These are phyloP conservation scores for Polytrichum formosum DNA, from an alignment of 225 moss, liverwort and hornwort species.

Conservation along the genomic window DNA sequence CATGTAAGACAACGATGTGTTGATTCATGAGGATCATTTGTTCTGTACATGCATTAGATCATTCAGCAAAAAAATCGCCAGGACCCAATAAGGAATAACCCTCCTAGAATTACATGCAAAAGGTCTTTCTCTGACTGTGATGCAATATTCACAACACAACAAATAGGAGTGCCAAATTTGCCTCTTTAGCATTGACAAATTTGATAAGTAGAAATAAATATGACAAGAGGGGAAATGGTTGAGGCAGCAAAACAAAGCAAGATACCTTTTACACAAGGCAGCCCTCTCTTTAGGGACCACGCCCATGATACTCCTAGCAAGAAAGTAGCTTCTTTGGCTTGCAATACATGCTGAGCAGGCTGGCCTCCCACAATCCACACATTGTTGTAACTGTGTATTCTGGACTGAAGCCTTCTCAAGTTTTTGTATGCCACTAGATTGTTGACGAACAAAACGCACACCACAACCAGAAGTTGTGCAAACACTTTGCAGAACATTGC, in stretches of 20 bases:
- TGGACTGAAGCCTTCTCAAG: constrained; percentile 29
- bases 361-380: constrained; percentile 47
- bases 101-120: no score
- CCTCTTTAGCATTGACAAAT: no score
- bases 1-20: background rate
- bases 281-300: constrained; percentile 19
- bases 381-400: constrained; percentile 30
- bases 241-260: background rate
- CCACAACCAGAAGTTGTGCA: constrained; percentile 66
- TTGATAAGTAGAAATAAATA: background rate
- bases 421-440: constrained; percentile 35
- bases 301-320: constrained; percentile 6
- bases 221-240: background rate
- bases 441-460: constrained; percentile 43
- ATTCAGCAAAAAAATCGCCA: no score
- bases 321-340: constrained; percentile 17
- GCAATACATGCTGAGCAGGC: constrained; percentile 72
- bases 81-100: no score
- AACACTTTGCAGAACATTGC: constrained; percentile 51
- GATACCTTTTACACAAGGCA: constrained; percentile 31
- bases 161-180: no score
- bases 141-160: no score
- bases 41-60: no score
- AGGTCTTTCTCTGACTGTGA: no score
- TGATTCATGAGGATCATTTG: no score